phyloP scores from a whole-genome alignment of 2,329 filamentous ascomycete genomes.

The Clonostachys rhizophaga region DNA sequence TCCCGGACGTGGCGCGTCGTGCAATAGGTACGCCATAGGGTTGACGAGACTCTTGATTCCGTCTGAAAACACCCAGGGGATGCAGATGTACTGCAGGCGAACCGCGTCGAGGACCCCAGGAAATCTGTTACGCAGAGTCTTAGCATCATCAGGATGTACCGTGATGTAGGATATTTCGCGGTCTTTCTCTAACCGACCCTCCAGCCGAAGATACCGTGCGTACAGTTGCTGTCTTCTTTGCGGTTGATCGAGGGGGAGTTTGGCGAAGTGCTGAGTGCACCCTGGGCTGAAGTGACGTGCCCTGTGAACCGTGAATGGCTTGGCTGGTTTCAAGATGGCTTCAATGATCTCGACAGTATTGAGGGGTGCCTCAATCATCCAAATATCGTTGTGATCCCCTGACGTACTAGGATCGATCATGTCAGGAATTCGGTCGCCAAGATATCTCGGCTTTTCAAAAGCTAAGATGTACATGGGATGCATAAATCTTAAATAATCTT shows the following conservation, averaged over 20 bases:
- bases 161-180: neutral
- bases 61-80: neutral
- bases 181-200: neutral
- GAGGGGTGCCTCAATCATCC: neutral
- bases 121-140: neutral
- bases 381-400: neutral
- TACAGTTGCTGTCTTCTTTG: neutral
- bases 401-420: too few relatives aligned
- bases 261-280: neutral
- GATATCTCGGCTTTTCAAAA: too few relatives aligned
- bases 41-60: too few relatives aligned
- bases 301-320: neutral
- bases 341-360: neutral
- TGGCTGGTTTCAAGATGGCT: neutral
- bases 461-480: too few relatives aligned
- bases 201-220: neutral
- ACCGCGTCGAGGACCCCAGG: neutral
- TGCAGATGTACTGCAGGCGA: neutral
- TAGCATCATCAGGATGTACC: neutral
- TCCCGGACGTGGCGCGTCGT: neutral
- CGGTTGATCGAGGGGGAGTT: neutral
- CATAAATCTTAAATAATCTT: too few relatives aligned
- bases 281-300: neutral
- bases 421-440: too few relatives aligned
- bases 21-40: too few relatives aligned